Evolutionary conservation across 2,329 filamentous ascomycete species (phyloP).

Genomic region (Drechmeria coniospora): DNA sequence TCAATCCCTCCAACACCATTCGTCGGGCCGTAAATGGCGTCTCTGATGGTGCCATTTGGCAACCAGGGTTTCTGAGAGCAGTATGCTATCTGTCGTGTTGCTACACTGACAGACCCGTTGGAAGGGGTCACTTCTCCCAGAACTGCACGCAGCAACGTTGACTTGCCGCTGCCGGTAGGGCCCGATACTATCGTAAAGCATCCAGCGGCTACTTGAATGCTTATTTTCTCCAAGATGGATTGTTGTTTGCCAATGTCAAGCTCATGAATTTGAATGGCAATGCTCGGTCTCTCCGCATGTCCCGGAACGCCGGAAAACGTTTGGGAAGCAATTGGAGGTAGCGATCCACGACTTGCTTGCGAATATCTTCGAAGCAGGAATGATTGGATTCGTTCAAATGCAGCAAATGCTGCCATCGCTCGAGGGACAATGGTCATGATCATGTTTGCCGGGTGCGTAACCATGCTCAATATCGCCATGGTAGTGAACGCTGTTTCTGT

Average conservation of each 20-base stretch:
- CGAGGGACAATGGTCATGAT: constrained; percentile 24
- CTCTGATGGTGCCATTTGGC: constrained; percentile 5
- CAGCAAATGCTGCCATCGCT: constrained; percentile 15
- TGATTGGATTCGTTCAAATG: constrained; percentile 21
- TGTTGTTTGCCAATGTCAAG: background rate
- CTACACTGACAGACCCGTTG: constrained; percentile 3
- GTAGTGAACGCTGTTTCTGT: constrained; percentile 26
- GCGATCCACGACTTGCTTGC: constrained; percentile 5
- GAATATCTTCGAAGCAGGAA: constrained; percentile 13
- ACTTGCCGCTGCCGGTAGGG: constrained; percentile 13
- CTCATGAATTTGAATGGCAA: too few relatives aligned
- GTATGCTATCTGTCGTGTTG: constrained; percentile 4
- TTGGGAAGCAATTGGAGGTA: constrained; percentile 5
- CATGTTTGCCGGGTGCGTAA: constrained; percentile 28
- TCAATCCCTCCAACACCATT: constrained; percentile 1
- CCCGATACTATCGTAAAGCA: constrained; percentile 13
- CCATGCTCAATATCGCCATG: constrained; percentile 20
- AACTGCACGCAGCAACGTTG: constrained; percentile 9
- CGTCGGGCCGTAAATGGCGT: constrained; percentile 7
- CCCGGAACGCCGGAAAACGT: too few relatives aligned
- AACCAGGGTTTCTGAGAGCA: constrained; percentile 10
- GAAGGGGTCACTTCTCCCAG: constrained; percentile 5
- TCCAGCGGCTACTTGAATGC: constrained; percentile 5
- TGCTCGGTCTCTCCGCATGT: too few relatives aligned
- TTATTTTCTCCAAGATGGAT: constrained; percentile 2